These are phyloP conservation scores for Cicer chorassanicum DNA, from an alignment of 306 rosid genomes.

Conservation along the genomic window DNA sequence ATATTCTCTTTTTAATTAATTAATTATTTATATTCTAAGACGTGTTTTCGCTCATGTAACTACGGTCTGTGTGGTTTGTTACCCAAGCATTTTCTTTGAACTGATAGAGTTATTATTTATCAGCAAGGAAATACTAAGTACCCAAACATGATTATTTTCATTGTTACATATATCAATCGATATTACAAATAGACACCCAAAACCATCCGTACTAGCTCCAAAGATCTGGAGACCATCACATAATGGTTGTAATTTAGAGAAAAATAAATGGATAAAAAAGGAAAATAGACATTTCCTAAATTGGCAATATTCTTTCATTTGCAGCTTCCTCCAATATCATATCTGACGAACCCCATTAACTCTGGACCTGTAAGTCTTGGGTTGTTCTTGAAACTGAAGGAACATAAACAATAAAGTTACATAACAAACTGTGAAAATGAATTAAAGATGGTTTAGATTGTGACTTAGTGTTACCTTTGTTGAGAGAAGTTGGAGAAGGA, in stretches of 20 bases:
- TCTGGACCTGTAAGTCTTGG: slow-evolving; percentile 86
- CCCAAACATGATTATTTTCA: slow-evolving; percentile 10
- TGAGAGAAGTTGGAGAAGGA: slow-evolving; percentile 76
- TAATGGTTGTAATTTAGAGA: slow-evolving; percentile 12
- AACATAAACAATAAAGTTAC: slow-evolving; percentile 18
- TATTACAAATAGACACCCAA: slow-evolving; percentile 20
- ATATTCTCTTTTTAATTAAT: neutral
- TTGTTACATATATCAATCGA: slow-evolving; percentile 17
- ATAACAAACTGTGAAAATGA: neutral
- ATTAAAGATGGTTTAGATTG: too few relatives aligned
- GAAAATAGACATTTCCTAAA: slow-evolving; percentile 37
- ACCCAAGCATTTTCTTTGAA: too few relatives aligned
- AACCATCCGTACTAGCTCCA: slow-evolving; percentile 24
- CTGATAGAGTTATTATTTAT: neutral
- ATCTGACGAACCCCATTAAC: slow-evolving; percentile 91
- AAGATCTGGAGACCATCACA: slow-evolving; percentile 5
- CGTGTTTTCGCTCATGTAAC: neutral
- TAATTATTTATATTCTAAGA: neutral
- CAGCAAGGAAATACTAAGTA: neutral
- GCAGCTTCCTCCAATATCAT: slow-evolving; percentile 76
- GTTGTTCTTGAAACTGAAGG: slow-evolving; percentile 80
- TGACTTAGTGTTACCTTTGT: slow-evolving; percentile 52
- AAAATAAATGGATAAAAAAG: neutral
- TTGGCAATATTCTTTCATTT: slow-evolving; percentile 35
- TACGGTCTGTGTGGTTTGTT: too few relatives aligned